phyloP scores from a whole-genome alignment of 2,329 filamentous ascomycete genomes.

The Aspergillus terreus region DNA sequence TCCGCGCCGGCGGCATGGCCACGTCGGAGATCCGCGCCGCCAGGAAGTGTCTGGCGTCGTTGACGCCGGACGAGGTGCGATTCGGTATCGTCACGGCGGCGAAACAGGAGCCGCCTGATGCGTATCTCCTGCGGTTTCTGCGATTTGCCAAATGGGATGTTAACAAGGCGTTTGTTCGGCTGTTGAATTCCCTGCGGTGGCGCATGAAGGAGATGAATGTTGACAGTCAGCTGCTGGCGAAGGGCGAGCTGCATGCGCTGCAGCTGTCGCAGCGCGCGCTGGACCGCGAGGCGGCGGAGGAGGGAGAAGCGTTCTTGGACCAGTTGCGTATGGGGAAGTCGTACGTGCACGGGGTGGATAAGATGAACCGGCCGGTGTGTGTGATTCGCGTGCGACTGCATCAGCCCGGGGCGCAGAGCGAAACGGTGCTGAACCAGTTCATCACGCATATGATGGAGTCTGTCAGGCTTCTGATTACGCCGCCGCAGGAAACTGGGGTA shows the following conservation, averaged over 20 bases:
- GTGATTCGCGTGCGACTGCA: conserved; percentile 77
- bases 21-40: conserved; percentile 65
- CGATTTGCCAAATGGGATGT: conserved; percentile 87
- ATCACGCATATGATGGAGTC: conserved; percentile 92
- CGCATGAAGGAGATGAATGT: conserved; percentile 74
- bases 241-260: conserved; percentile 65
- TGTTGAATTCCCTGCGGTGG: conserved; percentile 88
- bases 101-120: conserved; percentile 90
- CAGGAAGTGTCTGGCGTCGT: conserved; percentile 68
- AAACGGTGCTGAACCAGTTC: conserved; percentile 76
- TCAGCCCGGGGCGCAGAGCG: conserved; percentile 74
- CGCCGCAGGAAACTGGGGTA: conserved; percentile 83
- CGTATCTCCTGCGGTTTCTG: conserved; percentile 71
- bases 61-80: conserved; percentile 71
- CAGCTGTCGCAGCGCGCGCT: conserved; percentile 45
- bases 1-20: conserved; percentile 8
- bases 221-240: conserved; percentile 75
- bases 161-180: conserved; percentile 82
- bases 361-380: conserved; percentile 75
- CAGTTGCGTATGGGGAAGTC: conserved; percentile 86
- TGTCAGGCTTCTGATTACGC: conserved; percentile 68
- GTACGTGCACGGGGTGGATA: conserved; percentile 79
- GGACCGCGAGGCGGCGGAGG: conserved; percentile 53
- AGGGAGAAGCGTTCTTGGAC: conserved; percentile 68
- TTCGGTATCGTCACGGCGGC: conserved; percentile 82